Evolutionary conservation across 1,284 basidiomycete genomes (phyloP), one percentile per base, ranked within the genome.

Genomic region (Ceratobasidium sp.): DNA sequence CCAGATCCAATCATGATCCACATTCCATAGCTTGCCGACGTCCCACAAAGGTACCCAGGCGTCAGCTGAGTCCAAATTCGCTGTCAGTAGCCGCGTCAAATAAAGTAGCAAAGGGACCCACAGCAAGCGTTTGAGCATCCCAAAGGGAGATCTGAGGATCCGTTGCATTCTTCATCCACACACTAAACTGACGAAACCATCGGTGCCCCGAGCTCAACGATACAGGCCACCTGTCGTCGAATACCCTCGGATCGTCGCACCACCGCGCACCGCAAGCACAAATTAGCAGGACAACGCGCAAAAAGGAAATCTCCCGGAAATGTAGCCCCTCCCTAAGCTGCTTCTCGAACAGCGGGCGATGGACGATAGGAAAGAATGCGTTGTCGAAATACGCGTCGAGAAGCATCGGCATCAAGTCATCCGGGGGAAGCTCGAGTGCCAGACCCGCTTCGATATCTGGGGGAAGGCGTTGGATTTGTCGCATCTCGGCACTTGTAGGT

Each of bases 331-430:
- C 45, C n/a, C 22, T 47, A 22, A 47, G 45, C 45, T 47, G 45
- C 45, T 47, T 47, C 22, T 47, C 45, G 45, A 47, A 47, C 45
- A 47, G 10, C n/a, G 13, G 13, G 10, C 52, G 52, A 54, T 54
- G 52, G 3, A 54, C n/a, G n/a, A 54, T 20, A 35, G 52, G 52
- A n/a, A 54, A 54, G 17, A 34, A 54, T 8, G 15, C 29, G 17
- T 12, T 6, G 10, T 20, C 22, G n/a, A 47, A 47, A 20, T 12
- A 47, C 22, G 45, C 20, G n/a, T 47, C 45, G 10, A 47, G 10
- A 22, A 47, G 8, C 7, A 47, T 22, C 10, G 45, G 45, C 45
- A 47, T 47, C 45, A 47, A 20, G 20, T 47, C 45, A 20, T 47
- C 45, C 7, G 45, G 45, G 7, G 45, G 45, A 47, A 47, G 45